Base-by-base conservation (phyloP, 1,284 basidiomycete species). In the Cronartium quercuum region DNA sequence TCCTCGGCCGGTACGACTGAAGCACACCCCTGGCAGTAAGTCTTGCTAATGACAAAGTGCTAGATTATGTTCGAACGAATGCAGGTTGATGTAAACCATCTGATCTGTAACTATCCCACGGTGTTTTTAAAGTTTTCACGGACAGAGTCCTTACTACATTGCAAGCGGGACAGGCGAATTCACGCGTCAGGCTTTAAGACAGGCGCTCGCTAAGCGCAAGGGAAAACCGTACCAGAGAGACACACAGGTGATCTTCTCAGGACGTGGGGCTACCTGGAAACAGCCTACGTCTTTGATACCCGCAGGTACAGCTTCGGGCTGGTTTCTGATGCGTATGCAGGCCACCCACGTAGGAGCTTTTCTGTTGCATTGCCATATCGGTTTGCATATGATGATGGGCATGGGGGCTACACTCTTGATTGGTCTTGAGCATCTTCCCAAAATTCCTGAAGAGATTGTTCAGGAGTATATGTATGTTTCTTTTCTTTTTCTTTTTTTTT, bases 321-420 rank as follows among this genome's bases (percentile, higher is more conserved):
- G 58, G 58, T 37, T 61, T 61, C 6, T 61, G 18, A 6, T 61
- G 13, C 18, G 58, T 9, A 34, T 61, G 35, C 6, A 61, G 29
- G 58, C 58, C 18, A 15, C 15, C 9, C 29, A 18, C 2, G 29
- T 37, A 34, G 58, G 58, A 6, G 58, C 58, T 34, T 61, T 61
- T n/a, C 13, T 61, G 29, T 18, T 61, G 34, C 58, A 61, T 61
- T 61, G 58, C 18, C 58, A 61, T 61, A 61, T 61, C 29, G 35
- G 57, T 61, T 44, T 73, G 13, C 71, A 75, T 67, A 57, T 55
- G 7, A 47, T 66, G 2, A 75, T 75, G 71, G 71, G 71, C 29
- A 75, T 75, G 71, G 58, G n/a, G 18, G 15, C 64, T 10, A 51
- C 58, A 10, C 41, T 75, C 24, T 29, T 75, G 44, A 63, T 67